Percentiles rank a stretch among this genome's conserved stretches.
Evolutionary conservation across 371 early-diverging fungal genomes (phyloP).

Genomic region (Mortierella sp.): DNA sequence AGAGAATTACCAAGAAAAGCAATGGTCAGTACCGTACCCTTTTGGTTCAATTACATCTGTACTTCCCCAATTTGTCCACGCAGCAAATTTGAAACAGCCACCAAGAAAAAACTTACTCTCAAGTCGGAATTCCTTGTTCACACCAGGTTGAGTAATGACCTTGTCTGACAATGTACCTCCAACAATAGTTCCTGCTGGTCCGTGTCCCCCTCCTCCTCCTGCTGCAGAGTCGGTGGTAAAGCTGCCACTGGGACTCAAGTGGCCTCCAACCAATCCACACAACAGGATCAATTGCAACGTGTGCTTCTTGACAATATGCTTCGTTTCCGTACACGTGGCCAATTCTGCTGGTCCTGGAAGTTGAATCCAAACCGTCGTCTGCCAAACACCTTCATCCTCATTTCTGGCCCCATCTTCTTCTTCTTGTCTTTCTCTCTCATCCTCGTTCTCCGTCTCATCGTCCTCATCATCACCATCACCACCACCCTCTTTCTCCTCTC

Average conservation of each 20-base stretch:
- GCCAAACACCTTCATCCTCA: conserved; percentile 17
- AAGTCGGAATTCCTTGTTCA: conserved; percentile 46
- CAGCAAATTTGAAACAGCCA: too few relatives aligned
- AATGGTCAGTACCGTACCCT: too few relatives aligned
- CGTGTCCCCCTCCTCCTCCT: background rate
- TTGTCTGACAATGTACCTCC: background rate
- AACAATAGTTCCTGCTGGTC: background rate
- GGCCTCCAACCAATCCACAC: conserved; percentile 18
- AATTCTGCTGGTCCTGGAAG: conserved; percentile 37
- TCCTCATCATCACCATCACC: background rate
- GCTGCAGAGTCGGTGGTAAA: background rate
- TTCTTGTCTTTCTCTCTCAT: background rate
- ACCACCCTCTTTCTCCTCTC: background rate
- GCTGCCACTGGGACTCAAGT: too few relatives aligned
- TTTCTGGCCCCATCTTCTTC: background rate
- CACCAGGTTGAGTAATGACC: conserved; percentile 16
- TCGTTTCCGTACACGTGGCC: conserved; percentile 37
- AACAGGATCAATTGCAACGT: conserved; percentile 38
- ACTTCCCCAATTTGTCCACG: too few relatives aligned
- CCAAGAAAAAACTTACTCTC: conserved; percentile 44
- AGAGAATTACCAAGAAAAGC: background rate
- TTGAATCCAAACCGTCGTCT: conserved; percentile 31
- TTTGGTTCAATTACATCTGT: too few relatives aligned
- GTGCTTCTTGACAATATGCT: conserved; percentile 38
- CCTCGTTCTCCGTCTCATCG: background rate